Evolutionary conservation across 345 rosid species (phyloP), one percentile per base, ranked within the genome.

Genomic region (Euphorbia pulcherrima): DNA sequence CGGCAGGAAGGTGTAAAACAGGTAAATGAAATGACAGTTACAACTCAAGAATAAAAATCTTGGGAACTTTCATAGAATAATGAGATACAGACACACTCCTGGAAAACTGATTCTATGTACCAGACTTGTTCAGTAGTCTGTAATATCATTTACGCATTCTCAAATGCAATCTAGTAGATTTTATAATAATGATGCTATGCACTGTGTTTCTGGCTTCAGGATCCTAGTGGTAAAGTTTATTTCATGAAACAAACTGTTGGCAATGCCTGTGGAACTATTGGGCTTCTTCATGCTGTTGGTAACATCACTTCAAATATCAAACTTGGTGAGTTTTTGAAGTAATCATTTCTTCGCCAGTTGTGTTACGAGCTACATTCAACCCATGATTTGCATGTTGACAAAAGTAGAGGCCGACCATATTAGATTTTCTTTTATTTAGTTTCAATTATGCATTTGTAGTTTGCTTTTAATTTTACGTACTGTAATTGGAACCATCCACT

Each of bases 201-300:
- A 40, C 26, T 72, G 37, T 70, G n/a, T 27, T n/a, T 73, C 48
- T 75, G 72, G 29, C 58, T 72, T 54, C 67, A 91, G 97, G 90
- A 81, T 59, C 64, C 65, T 69, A 79, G 81, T 78, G 75, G 75
- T 56, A 84, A 86, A 72, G 97, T 89, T 70, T 94, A 89, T 76
- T 94, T 89, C 84, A 86, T 91, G 96, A 89, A 80, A 72, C 99
- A 91, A 85, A 94, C 97, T 62, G 97, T 91, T 47, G 97, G 95
- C 67, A 94, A 94, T 82, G 97, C 97, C 67, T 94, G 99, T 79
- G 97, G 99, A 81, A 94, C 99, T 40, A 79, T 91, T 69, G 99
- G 95, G 7, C 92, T 91, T 79, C 96, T 94, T 79, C 99, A 94
- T 74, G 89, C 95, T 64, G 75, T 94, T 70, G 99, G 97, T 70